phyloP scores from a whole-genome alignment of 306 rosid genomes.

The Delonix regia region DNA sequence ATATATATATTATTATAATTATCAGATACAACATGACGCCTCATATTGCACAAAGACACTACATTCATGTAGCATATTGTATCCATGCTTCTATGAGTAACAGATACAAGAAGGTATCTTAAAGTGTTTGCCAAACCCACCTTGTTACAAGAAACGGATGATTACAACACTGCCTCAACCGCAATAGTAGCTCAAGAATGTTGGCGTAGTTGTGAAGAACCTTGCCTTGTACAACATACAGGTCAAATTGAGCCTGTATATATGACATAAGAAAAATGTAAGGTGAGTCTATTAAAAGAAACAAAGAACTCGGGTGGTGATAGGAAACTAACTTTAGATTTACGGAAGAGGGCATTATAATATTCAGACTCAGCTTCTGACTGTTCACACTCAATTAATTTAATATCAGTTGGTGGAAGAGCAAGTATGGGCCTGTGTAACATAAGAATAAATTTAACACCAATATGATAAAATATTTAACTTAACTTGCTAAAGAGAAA shows the following conservation, averaged over 20 bases:
- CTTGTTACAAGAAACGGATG: slow-evolving; percentile 86
- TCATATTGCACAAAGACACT: not conserved
- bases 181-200: slow-evolving; percentile 83
- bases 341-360: slow-evolving; percentile 71
- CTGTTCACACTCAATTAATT: slow-evolving; percentile 71
- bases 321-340: slow-evolving; percentile 68
- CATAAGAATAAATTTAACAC: not conserved
- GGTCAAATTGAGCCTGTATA: slow-evolving; percentile 80
- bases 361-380: slow-evolving; percentile 81
- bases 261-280: slow-evolving; percentile 6
- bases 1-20: too few relatives aligned
- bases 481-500: not conserved
- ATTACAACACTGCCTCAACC: slow-evolving; percentile 89
- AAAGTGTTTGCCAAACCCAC: slow-evolving; percentile 38
- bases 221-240: slow-evolving; percentile 81
- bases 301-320: not conserved
- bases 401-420: slow-evolving; percentile 76
- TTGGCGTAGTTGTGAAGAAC: slow-evolving; percentile 77
- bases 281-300: not conserved
- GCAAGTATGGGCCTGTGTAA: slow-evolving; percentile 75
- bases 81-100: not conserved
- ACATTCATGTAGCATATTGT: not conserved
- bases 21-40: not conserved
- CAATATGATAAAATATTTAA: not conserved
- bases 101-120: not conserved